Base-by-base conservation (phyloP, 805 yeast genomes). In the Nakazawaea ambrosiae region DNA sequence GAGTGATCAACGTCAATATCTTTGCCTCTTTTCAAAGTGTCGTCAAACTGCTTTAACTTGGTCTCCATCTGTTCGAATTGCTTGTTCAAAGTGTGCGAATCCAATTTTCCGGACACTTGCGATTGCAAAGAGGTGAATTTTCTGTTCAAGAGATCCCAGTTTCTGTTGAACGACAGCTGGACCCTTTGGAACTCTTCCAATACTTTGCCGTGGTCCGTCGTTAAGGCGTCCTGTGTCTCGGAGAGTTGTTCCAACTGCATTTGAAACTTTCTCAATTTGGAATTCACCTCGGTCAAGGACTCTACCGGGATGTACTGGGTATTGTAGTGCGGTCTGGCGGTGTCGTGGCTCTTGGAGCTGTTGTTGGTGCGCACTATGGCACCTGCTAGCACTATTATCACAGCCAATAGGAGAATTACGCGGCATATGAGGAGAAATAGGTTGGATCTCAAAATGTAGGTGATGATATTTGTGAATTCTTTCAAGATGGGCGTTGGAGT, bases 281-380 rank as follows among this genome's bases (percentile, higher is more conserved):
- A 30, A 26, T 39, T 39, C 17, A 39, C 39, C n/a, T 39, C 42
- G 12, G 28, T 31, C 18, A 39, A 16, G 4, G 38, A 34, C 12
- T 39, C 38, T 9, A 34, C 39, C 3, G 42, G 39, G 17, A 39
- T 34, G 23, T 34, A 39, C 19, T 17, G 36, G n/a, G 34, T 10
- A 14, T 30, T 17, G 9, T 27, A n/a, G 12, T 19, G 18, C 14
- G 10, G n/a, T 20, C 27, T 34, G 11, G 17, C 11, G 12, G 24
- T 14, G 12, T 20, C 14, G 12, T 14, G 11, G 16, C 16, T 20
- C 10, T 15, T 20, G 4, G 22, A 15, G 11, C 18, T n/a, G 4
- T 15, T 34, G 24, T 34, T 34, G 5, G 17, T 8, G n/a, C 12
- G 6, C 18, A 34, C 14, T 17, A 33, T n/a, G n/a, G n/a, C n/a